phyloP scores from a whole-genome alignment of 2,329 filamentous ascomycete species.

The Aciculosporium take region DNA sequence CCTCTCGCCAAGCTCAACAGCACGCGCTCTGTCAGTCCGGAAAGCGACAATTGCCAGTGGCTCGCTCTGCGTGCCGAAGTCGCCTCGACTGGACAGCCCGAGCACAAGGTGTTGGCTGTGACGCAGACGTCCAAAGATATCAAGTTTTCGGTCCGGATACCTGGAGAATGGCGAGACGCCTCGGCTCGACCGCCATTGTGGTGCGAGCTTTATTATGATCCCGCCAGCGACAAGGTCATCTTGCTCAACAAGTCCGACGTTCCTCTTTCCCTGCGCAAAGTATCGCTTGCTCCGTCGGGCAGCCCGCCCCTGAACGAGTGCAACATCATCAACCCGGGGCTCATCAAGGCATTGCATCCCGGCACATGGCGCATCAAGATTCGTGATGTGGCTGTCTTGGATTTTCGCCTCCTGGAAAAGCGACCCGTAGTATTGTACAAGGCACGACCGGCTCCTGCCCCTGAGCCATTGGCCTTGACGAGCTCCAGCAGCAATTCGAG shows the following conservation, averaged over 20 bases:
- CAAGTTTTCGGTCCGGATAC: conserved; percentile 44
- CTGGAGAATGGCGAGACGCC: conserved; percentile 30
- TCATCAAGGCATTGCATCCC: conserved; percentile 33
- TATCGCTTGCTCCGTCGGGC: conserved; percentile 25
- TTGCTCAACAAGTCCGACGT: conserved; percentile 41
- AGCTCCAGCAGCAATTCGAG: conserved; percentile 25
- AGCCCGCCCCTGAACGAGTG: conserved; percentile 27
- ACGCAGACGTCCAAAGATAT: conserved; percentile 46
- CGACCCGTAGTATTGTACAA: conserved; percentile 29
- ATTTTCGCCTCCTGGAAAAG: conserved; percentile 45
- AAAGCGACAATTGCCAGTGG: conserved; percentile 42
- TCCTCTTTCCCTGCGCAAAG: conserved; percentile 34
- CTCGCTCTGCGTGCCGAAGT: conserved; percentile 40
- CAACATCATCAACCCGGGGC: conserved; percentile 29
- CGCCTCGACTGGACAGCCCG: conserved; percentile 35
- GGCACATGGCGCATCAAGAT: conserved; percentile 44
- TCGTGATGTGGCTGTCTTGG: conserved; percentile 33
- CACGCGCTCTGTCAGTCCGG: conserved; percentile 41
- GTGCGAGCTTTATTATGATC: conserved; percentile 48
- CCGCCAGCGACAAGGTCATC: conserved; percentile 42
- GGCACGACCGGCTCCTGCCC: conserved; percentile 15
- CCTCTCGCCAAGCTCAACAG: conserved; percentile 36
- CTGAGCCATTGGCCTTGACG: conserved; percentile 18
- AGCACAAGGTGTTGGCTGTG: conserved; percentile 43
- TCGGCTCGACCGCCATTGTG: conserved; percentile 34